Percentiles rank a stretch among this genome's conserved stretches.
phyloP scores from a whole-genome alignment of 2,329 filamentous ascomycete genomes.

The Trichoderma breve region DNA sequence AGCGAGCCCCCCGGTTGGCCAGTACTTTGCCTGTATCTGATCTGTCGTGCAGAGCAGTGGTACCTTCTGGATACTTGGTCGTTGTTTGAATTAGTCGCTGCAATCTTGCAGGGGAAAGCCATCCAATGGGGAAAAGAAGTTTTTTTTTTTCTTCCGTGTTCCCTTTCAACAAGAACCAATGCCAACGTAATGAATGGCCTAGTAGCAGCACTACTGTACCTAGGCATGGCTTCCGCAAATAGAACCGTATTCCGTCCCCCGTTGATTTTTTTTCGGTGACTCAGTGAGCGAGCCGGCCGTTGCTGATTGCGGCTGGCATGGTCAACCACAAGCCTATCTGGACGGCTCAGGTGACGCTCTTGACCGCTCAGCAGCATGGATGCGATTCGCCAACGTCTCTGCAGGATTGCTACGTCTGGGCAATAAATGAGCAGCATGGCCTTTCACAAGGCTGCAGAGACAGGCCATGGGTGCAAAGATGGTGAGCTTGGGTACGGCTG shows the following conservation, averaged over 20 bases:
- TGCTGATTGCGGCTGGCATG: constrained; percentile 7
- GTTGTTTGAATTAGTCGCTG: neutral
- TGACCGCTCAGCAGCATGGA: constrained; percentile 10
- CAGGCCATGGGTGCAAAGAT: neutral
- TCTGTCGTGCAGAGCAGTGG: neutral
- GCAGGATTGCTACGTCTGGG: constrained; percentile 13
- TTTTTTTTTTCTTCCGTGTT: neutral
- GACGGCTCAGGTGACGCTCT: constrained; percentile 20
- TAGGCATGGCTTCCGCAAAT: neutral
- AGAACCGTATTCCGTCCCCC: neutral
- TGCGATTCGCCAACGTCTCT: constrained; percentile 4
- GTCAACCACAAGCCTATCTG: neutral
- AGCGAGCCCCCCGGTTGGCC: neutral
- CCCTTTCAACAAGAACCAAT: neutral
- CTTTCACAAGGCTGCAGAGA: constrained; percentile 17
- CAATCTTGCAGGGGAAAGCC: neutral
- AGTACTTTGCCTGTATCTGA: neutral
- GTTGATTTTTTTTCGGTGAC: neutral
- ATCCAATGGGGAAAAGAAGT: neutral
- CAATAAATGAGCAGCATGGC: neutral
- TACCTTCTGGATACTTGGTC: neutral
- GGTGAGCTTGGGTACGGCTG: neutral
- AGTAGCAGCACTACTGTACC: neutral
- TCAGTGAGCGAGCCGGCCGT: neutral
- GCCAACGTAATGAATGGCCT: neutral